Evolutionary conservation across 768 basidiomycete genomes (phyloP).

Genomic region (Amanita brunnescens): DNA sequence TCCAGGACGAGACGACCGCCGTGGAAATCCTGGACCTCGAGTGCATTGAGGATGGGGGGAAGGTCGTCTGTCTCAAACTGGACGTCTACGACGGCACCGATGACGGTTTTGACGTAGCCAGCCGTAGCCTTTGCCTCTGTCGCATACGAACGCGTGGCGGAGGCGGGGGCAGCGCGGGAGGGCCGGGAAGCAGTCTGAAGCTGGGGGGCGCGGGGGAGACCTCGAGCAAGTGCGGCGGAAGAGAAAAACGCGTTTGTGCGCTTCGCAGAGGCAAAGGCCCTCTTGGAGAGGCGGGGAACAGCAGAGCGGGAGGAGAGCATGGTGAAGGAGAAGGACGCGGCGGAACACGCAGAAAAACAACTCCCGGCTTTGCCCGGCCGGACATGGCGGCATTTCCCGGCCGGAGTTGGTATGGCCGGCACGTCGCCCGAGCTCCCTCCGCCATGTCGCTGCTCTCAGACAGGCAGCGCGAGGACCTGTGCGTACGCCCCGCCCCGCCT

Average conservation of each 20-base stretch:
- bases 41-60: constrained; percentile 96
- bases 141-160: constrained; percentile 76
- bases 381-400: too few species aligned
- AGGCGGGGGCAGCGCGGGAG: constrained; percentile 15
- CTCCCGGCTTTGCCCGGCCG: constrained; percentile 38
- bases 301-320: constrained; percentile 87
- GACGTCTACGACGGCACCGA: constrained; percentile 99
- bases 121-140: constrained; percentile 70
- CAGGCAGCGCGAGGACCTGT: constrained; percentile 21
- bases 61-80: constrained; percentile 94
- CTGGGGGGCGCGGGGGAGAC: constrained; percentile 41
- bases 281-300: constrained; percentile 80
- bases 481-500: constrained; percentile 3
- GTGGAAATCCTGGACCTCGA: constrained; percentile 91
- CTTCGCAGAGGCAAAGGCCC: constrained; percentile 68
- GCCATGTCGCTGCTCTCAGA: constrained; percentile 18
- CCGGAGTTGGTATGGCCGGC: too few species aligned
- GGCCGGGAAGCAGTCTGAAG: constrained; percentile 4
- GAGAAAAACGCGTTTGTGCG: constrained; percentile 77
- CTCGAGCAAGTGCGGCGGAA: constrained; percentile 48
- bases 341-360: constrained; percentile 33
- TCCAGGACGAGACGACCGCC: constrained; percentile 98
- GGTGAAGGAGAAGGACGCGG: constrained; percentile 24
- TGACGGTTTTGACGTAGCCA: constrained; percentile 94
- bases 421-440: constrained; percentile 5